These are phyloP conservation scores for Mycosphaerella sp. DNA, from an alignment of 2,329 filamentous ascomycete genomes.

Conservation along the genomic window DNA sequence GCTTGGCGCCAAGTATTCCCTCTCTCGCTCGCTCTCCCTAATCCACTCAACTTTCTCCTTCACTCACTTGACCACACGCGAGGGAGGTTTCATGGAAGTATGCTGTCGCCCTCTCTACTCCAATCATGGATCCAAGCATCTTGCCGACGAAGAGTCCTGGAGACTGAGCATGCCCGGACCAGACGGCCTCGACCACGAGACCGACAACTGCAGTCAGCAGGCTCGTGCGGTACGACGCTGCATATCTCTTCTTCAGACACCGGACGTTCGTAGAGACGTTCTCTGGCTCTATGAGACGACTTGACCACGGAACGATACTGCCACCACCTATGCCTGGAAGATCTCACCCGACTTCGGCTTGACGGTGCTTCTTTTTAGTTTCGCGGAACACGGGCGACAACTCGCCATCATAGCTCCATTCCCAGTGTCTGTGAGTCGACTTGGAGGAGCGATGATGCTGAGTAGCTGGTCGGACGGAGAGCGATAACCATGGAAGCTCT, in stretches of 20 bases:
- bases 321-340: not conserved
- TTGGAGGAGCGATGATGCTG: not conserved
- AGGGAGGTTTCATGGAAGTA: too few species aligned
- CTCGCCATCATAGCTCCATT: not conserved
- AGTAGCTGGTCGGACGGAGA: not conserved
- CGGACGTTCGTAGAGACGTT: constrained; percentile 5
- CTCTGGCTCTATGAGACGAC: not conserved
- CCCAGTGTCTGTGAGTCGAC: not conserved
- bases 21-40: too few species aligned
- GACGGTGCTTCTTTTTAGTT: not conserved
- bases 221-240: not conserved
- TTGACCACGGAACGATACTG: too few species aligned
- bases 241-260: constrained; percentile 1
- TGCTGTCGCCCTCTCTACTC: not conserved
- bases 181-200: not conserved
- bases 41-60: too few species aligned
- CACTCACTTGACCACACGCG: too few species aligned
- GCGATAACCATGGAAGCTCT: not conserved
- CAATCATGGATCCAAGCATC: not conserved
- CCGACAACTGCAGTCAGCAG: not conserved
- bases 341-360: not conserved
- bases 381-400: constrained; percentile 1
- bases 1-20: too few species aligned
- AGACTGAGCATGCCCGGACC: not conserved
- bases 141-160: constrained; percentile 5